Conservation (phyloP, 164 flowering plant genomes). For the Chimonanthus praecox region DNA sequence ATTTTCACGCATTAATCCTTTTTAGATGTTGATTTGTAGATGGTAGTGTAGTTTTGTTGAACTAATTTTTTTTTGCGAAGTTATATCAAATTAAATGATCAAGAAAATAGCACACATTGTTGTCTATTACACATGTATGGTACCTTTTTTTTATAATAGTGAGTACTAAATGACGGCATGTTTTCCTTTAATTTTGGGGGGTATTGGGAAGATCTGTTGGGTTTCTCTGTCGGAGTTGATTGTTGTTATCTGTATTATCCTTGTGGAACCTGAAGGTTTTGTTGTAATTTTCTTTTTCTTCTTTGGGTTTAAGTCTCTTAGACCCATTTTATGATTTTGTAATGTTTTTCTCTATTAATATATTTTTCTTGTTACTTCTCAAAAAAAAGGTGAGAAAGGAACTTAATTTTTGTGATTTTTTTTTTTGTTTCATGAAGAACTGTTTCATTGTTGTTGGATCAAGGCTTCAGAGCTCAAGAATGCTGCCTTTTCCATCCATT, state of each 20-base stretch:
- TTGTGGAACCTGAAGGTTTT: too few relatives aligned
- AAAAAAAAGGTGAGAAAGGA: neutral
- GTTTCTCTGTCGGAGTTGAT: too few relatives aligned
- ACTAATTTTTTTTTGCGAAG: neutral
- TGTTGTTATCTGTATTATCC: too few relatives aligned
- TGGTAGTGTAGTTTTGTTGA: too few relatives aligned
- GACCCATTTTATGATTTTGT: neutral
- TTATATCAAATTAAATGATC: neutral
- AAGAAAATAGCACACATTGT: neutral
- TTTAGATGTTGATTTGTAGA: neutral
- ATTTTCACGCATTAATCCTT: neutral
- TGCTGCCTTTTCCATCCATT: slow-evolving; percentile 86
- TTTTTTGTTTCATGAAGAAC: slow-evolving; percentile 31
- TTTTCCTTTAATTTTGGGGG: too few relatives aligned
- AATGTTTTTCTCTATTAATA: too few relatives aligned
- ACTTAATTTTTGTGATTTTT: neutral
- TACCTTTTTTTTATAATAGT: too few relatives aligned
- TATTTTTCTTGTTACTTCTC: too few relatives aligned
- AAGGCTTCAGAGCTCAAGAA: slow-evolving; percentile 61
- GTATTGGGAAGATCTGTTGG: too few relatives aligned
- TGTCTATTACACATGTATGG: neutral
- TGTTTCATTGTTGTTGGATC: slow-evolving; percentile 76
- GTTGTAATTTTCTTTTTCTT: too few relatives aligned
- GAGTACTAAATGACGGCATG: too few relatives aligned
- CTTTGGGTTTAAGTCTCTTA: neutral